These are phyloP conservation scores for Tulasnella calospora DNA, from an alignment of 768 basidiomycete species.

Conservation along the genomic window DNA sequence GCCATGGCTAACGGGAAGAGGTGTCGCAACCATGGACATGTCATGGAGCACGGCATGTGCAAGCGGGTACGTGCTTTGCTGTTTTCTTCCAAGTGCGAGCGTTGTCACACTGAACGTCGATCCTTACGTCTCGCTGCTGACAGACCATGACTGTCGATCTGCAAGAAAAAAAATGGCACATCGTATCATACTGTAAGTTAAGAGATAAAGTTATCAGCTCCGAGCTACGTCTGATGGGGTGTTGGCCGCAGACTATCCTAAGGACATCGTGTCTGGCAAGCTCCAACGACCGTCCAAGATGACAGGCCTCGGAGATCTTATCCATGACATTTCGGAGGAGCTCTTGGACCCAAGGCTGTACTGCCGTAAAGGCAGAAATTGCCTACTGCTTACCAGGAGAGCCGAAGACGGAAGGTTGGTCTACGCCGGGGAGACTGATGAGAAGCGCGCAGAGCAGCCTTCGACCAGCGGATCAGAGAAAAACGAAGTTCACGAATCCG, in stretches of 20 bases:
- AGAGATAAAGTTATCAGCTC: no score
- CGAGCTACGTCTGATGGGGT: not conserved
- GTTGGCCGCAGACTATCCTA: not conserved
- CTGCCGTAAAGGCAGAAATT: not conserved
- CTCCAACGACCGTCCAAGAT: not conserved
- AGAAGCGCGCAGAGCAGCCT: not conserved
- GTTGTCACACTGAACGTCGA: not conserved
- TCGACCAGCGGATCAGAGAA: not conserved
- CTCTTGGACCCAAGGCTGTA: not conserved
- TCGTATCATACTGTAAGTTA: not conserved
- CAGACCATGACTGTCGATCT: conserved; percentile 6
- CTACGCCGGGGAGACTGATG: not conserved
- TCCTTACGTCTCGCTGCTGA: not conserved
- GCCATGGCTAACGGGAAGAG: not conserved
- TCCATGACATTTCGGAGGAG: not conserved
- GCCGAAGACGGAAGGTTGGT: not conserved
- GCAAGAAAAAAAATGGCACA: not conserved
- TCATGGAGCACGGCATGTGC: not conserved
- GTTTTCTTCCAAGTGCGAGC: no score
- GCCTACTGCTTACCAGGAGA: not conserved
- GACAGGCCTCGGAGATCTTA: not conserved
- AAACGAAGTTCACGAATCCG: not conserved
- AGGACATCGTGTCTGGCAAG: conserved; percentile 11
- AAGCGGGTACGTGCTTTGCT: not conserved
- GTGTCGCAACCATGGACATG: not conserved